A percentile compares a stretch with the other conserved stretches of the same genome.
Conservation (phyloP, 805 yeast genomes). For the Millerago galiae region DNA sequence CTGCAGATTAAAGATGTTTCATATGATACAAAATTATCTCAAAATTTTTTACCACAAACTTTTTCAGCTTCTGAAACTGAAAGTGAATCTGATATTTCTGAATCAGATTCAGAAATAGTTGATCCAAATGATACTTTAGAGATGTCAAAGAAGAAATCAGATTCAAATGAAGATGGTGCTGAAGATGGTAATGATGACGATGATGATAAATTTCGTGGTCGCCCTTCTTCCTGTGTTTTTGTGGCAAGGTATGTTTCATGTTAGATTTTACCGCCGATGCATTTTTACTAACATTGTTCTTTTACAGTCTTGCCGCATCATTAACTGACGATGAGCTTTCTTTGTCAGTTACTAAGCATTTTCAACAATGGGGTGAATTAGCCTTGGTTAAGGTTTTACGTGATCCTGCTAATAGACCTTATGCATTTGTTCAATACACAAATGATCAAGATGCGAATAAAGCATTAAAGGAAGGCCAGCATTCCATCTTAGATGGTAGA, state of each 20-base stretch:
- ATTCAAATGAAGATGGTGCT: background rate
- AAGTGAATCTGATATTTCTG: slow-evolving; percentile 8
- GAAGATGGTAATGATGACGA: background rate
- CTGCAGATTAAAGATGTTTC: slow-evolving; percentile 2
- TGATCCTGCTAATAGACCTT: slow-evolving; percentile 78
- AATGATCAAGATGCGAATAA: slow-evolving; percentile 60
- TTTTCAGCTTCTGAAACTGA: slow-evolving; percentile 21
- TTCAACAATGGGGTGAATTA: slow-evolving; percentile 64
- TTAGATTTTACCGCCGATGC: background rate
- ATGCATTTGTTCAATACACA: slow-evolving; percentile 85
- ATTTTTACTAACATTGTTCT: background rate
- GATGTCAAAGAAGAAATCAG: slow-evolving; percentile 10
- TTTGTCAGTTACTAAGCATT: slow-evolving; percentile 61
- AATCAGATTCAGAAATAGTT: slow-evolving; percentile 18
- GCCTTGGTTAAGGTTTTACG: slow-evolving; percentile 75
- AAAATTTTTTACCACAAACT: slow-evolving; percentile 13
- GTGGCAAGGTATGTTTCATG: slow-evolving; percentile 48
- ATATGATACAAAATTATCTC: slow-evolving; percentile 10
- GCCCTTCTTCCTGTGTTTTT: slow-evolving; percentile 84
- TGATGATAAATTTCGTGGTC: slow-evolving; percentile 34
- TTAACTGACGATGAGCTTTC: slow-evolving; percentile 67
- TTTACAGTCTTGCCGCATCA: slow-evolving; percentile 50
- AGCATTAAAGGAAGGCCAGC: slow-evolving; percentile 68
- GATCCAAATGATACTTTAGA: slow-evolving; percentile 14
- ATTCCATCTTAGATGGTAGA: slow-evolving; percentile 64